Evolutionary conservation across 495 filamentous ascomycete species (phyloP).

Genomic region (Penicillium daleae): DNA sequence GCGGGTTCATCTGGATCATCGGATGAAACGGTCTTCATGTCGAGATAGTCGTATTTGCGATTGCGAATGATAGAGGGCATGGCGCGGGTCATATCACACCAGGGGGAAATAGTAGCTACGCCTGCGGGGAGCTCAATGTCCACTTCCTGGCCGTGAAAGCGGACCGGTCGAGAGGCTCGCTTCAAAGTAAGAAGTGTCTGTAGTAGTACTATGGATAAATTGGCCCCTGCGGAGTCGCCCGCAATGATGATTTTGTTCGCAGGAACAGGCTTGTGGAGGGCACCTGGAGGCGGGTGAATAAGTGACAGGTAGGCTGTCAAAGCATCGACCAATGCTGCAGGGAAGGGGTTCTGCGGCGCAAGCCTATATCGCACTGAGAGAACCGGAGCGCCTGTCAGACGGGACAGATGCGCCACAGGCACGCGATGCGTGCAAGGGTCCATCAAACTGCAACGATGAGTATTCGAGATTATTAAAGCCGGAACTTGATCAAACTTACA

Average conservation of each 20-base stretch:
- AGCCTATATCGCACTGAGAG: conserved; percentile 88
- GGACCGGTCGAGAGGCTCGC: conserved; percentile 53
- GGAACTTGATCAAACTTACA: conserved; percentile 36
- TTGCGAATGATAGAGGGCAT: conserved; percentile 71
- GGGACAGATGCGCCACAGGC: conserved; percentile 49
- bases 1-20: conserved; percentile 32
- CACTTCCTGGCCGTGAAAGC: conserved; percentile 67
- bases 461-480: not conserved
- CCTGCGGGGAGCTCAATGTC: conserved; percentile 71
- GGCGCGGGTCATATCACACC: conserved; percentile 76
- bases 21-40: conserved; percentile 35
- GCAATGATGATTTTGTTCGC: conserved; percentile 74
- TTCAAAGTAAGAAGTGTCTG: conserved; percentile 75
- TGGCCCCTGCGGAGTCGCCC: conserved; percentile 90
- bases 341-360: conserved; percentile 82
- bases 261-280: conserved; percentile 70
- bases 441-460: conserved; percentile 53
- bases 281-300: conserved; percentile 74
- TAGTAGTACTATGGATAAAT: conserved; percentile 70
- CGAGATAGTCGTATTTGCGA: conserved; percentile 75
- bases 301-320: conserved; percentile 81
- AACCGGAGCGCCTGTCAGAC: conserved; percentile 59
- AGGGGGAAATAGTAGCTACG: conserved; percentile 66
- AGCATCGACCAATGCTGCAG: conserved; percentile 81
- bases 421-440: conserved; percentile 72